These are phyloP conservation scores for Mucor piriformis DNA, from an alignment of 371 early-diverging fungal genomes.

Conservation along the genomic window DNA sequence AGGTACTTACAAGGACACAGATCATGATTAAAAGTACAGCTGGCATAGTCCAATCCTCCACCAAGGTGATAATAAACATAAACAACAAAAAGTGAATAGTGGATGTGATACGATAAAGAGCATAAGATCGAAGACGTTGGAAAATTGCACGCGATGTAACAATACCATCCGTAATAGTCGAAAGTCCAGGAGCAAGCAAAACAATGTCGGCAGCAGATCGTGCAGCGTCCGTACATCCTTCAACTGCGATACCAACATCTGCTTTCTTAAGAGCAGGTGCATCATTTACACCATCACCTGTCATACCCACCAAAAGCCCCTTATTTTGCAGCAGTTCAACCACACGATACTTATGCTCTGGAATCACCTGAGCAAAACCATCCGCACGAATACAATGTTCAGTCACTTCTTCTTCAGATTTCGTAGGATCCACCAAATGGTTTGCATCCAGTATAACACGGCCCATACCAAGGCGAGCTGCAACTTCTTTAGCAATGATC, in stretches of 20 bases:
- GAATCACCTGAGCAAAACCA: slow-evolving; percentile 89
- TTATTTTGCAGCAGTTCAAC: slow-evolving; percentile 57
- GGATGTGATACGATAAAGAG: slow-evolving; percentile 89
- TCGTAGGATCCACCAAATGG: slow-evolving; percentile 78
- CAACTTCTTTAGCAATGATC: slow-evolving; percentile 90
- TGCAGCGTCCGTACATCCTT: slow-evolving; percentile 93
- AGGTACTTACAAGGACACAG: slow-evolving; percentile 60
- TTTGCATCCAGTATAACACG: slow-evolving; percentile 79
- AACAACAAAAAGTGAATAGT: slow-evolving; percentile 92
- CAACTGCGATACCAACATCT: slow-evolving; percentile 72
- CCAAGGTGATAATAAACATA: slow-evolving; percentile 87
- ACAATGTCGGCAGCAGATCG: slow-evolving; percentile 95
- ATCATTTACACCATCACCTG: slow-evolving; percentile 92
- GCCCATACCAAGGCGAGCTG: slow-evolving; percentile 80
- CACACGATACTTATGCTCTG: slow-evolving; percentile 66
- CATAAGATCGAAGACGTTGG: slow-evolving; percentile 90
- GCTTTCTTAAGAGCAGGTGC: slow-evolving; percentile 77
- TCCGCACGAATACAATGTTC: slow-evolving; percentile 83
- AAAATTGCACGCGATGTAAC: slow-evolving; percentile 85
- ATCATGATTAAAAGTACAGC: slow-evolving; percentile 83
- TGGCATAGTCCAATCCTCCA: slow-evolving; percentile 82
- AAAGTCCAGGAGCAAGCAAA: slow-evolving; percentile 81
- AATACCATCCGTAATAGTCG: slow-evolving; percentile 89
- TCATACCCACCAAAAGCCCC: slow-evolving; percentile 63
- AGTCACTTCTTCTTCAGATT: slow-evolving; percentile 84